Percentiles rank a stretch among this genome's conserved stretches.
Conservation (phyloP, 345 rosid genomes). For the Murraya koenigii region DNA sequence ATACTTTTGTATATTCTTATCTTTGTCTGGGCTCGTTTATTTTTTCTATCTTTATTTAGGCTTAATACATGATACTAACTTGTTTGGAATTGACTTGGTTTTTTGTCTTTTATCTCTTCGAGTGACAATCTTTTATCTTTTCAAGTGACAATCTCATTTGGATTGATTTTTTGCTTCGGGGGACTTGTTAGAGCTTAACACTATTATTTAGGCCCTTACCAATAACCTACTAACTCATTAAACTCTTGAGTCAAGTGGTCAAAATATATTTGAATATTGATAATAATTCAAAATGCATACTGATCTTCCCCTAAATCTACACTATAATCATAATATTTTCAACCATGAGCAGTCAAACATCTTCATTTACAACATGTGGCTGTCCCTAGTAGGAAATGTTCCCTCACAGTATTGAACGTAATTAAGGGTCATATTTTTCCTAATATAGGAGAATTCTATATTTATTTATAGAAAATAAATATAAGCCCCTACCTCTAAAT, state of each 20-base stretch:
- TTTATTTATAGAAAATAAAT: too few species aligned
- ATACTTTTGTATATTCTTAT: not conserved
- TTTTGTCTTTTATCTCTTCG: not conserved
- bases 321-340: not conserved
- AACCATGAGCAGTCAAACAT: not conserved
- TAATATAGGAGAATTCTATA: too few species aligned
- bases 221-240: too few species aligned
- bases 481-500: too few species aligned
- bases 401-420: too few species aligned
- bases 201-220: not conserved
- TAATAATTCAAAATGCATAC: not conserved
- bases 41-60: not conserved
- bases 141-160: not conserved
- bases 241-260: too few species aligned
- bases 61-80: not conserved
- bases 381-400: too few species aligned
- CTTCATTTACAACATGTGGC: not conserved
- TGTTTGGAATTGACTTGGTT: too few species aligned
- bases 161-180: not conserved
- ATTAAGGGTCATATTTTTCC: too few species aligned
- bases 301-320: not conserved
- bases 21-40: not conserved
- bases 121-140: too few species aligned
- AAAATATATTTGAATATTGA: too few species aligned
- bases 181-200: not conserved